A percentile compares a stretch with the other conserved stretches of the same genome.
These are phyloP conservation scores for Aspergillus cejpii DNA, from an alignment of 2,329 filamentous ascomycete species.

Conservation along the genomic window DNA sequence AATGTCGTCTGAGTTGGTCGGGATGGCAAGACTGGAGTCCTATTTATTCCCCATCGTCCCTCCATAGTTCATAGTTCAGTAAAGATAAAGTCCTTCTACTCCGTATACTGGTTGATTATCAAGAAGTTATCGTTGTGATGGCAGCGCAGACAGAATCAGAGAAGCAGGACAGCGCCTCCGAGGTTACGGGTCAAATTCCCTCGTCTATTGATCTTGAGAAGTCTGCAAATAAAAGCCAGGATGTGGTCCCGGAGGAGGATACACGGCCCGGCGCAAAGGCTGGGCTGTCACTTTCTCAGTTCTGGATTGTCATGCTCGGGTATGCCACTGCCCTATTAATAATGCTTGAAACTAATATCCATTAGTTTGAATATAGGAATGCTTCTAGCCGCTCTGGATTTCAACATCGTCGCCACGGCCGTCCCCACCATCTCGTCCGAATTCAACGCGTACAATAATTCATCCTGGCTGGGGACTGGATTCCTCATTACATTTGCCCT, in stretches of 20 bases:
- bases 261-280: not conserved
- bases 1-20: too few species aligned
- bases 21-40: too few species aligned
- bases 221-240: not conserved
- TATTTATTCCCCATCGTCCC: too few species aligned
- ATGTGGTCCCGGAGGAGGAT: not conserved
- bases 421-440: not conserved
- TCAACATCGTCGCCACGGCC: not conserved
- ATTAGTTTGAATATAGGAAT: not conserved
- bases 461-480: not conserved
- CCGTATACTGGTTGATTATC: too few species aligned
- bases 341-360: not conserved
- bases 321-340: too few species aligned
- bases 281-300: not conserved
- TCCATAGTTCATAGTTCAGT: too few species aligned
- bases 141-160: too few species aligned
- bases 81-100: too few species aligned
- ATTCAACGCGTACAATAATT: not conserved
- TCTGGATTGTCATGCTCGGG: not conserved
- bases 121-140: too few species aligned
- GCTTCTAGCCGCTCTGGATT: not conserved
- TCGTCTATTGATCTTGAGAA: too few species aligned
- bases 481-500: not conserved
- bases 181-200: too few species aligned
- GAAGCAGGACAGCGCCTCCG: too few species aligned